These are phyloP conservation scores for Coemansia sp. DNA, from an alignment of 192 early-diverging fungal genomes.

Conservation along the genomic window DNA sequence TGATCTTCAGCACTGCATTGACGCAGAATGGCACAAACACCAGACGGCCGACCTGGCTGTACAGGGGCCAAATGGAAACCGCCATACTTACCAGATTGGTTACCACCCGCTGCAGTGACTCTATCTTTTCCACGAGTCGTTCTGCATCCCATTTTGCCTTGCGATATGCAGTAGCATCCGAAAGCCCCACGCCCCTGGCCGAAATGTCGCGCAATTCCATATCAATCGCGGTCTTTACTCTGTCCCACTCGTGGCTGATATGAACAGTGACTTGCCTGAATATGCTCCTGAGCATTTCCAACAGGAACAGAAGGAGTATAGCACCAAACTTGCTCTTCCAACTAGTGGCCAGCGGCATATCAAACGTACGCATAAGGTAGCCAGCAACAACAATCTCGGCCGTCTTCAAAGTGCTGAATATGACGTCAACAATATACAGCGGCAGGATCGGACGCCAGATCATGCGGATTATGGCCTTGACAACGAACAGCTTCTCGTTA, in stretches of 20 bases:
- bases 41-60: constrained; percentile 4
- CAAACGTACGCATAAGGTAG: constrained; percentile 8
- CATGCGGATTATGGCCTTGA: constrained; percentile 24
- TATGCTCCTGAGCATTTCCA: too few species aligned
- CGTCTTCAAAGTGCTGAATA: neutral
- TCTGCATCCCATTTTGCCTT: too few species aligned
- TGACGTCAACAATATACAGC: constrained; percentile 2
- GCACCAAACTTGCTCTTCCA: too few species aligned
- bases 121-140: too few species aligned
- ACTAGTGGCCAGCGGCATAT: constrained; percentile 4
- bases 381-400: neutral
- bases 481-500: constrained; percentile 17
- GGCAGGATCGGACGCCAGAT: constrained; percentile 27
- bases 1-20: neutral
- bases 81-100: neutral
- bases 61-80: neutral
- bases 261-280: too few species aligned
- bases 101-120: too few species aligned
- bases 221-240: too few species aligned
- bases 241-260: too few species aligned
- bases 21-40: constrained; percentile 1
- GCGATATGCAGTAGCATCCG: too few species aligned
- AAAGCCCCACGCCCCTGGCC: too few species aligned
- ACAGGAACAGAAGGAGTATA: too few species aligned
- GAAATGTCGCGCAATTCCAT: too few species aligned